Conservation (phyloP, 768 basidiomycete genomes). For the Xerocomellus dryophilus region DNA sequence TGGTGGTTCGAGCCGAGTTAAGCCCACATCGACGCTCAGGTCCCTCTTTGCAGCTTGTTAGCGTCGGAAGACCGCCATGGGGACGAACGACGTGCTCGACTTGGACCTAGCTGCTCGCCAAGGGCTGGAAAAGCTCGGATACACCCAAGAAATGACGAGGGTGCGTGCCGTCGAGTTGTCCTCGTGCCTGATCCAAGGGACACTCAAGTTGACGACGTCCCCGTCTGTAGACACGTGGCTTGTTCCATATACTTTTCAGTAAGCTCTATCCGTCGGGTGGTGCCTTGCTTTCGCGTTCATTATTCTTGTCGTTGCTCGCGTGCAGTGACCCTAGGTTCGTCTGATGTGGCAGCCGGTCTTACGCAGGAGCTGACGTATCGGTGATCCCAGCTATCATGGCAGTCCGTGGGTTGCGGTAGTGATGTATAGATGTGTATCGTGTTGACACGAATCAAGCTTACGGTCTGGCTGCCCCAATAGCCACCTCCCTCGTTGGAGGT, state of each 20-base stretch:
- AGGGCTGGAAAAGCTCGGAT: conserved; percentile 51
- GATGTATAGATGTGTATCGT: neutral
- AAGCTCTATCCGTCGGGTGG: conserved; percentile 15
- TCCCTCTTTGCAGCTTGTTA: neutral
- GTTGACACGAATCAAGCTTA: conserved; percentile 40
- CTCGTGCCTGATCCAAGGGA: neutral
- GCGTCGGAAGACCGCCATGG: conserved; percentile 9
- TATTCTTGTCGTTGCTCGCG: neutral
- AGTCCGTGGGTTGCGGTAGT: conserved; percentile 47
- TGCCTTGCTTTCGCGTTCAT: conserved; percentile 1
- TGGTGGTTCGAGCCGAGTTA: conserved; percentile 1
- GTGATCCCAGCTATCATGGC: conserved; percentile 51
- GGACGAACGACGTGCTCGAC: conserved; percentile 10
- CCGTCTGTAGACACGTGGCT: conserved; percentile 42
- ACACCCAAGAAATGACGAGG: conserved; percentile 52
- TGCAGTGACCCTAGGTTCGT: conserved; percentile 49
- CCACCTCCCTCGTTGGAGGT: conserved; percentile 52
- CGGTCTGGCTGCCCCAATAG: conserved; percentile 54
- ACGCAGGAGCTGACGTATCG: conserved; percentile 1
- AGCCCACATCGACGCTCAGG: neutral
- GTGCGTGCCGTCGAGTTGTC: conserved; percentile 27
- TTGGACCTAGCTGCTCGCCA: conserved; percentile 28
- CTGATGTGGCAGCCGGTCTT: neutral
- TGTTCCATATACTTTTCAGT: conserved; percentile 56
- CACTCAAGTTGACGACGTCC: neutral